Conservation (phyloP, 228 moss, liverwort and hornwort species). For the Sphagnum fallax region DNA sequence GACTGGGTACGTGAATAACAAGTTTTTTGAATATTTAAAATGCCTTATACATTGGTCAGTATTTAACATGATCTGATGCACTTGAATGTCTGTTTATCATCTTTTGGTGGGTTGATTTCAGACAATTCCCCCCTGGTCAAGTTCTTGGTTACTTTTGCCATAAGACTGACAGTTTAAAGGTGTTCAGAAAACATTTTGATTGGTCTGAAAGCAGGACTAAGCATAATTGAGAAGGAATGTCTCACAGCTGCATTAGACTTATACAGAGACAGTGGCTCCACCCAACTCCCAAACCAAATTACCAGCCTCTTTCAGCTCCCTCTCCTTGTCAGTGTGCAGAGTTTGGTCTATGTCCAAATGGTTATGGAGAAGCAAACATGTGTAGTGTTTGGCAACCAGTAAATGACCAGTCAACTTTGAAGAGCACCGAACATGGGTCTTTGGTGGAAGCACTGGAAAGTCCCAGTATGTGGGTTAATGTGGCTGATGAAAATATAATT, state of each 20-base stretch:
- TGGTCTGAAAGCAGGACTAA: too few relatives aligned
- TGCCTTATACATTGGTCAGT: background rate
- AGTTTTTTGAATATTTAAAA: background rate
- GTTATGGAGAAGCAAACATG: background rate
- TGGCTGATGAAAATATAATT: background rate
- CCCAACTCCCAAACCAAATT: too few relatives aligned
- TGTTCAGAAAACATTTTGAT: too few relatives aligned
- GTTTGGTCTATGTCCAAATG: background rate
- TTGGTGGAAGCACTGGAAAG: background rate
- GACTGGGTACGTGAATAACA: constrained; percentile 61
- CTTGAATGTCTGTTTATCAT: background rate
- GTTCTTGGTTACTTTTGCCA: background rate
- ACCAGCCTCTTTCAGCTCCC: too few relatives aligned
- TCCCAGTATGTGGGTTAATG: background rate
- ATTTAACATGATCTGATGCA: background rate
- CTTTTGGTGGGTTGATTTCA: background rate
- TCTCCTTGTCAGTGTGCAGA: background rate
- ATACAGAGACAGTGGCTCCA: too few relatives aligned
- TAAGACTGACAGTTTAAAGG: too few relatives aligned
- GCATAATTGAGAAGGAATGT: too few relatives aligned
- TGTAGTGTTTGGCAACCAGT: background rate
- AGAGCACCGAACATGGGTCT: too few relatives aligned
- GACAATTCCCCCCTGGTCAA: background rate
- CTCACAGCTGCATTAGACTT: too few relatives aligned
- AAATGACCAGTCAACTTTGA: background rate